These are phyloP conservation scores for Hanseniaspora gamundiae DNA, from an alignment of 1,139 yeast species.

Conservation along the genomic window DNA sequence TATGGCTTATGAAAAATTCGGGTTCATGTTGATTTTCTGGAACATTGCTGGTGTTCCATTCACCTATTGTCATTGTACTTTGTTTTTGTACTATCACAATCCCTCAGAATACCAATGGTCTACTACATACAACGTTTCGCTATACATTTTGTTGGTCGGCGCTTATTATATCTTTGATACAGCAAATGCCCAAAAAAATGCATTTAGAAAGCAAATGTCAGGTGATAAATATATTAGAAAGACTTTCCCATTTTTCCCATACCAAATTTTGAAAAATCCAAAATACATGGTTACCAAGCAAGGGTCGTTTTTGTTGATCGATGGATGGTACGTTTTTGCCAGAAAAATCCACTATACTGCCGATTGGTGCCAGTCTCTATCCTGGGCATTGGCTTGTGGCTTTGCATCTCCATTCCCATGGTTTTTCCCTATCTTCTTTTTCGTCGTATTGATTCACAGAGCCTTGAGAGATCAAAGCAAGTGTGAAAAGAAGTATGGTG, in stretches of 20 bases:
- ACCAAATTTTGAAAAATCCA: constrained; percentile 71
- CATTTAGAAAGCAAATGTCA: constrained; percentile 76
- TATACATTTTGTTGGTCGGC: constrained; percentile 43
- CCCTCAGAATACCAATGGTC: constrained; percentile 77
- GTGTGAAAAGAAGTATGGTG: constrained; percentile 79
- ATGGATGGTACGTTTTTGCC: constrained; percentile 90
- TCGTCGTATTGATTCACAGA: constrained; percentile 77
- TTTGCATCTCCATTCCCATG: constrained; percentile 81
- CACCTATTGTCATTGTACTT: constrained; percentile 90
- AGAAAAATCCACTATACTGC: constrained; percentile 94
- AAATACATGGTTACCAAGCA: constrained; percentile 70
- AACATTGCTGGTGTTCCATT: constrained; percentile 98
- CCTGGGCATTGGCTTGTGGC: constrained; percentile 93
- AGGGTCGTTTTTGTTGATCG: constrained; percentile 75
- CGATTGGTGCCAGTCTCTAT: constrained; percentile 73
- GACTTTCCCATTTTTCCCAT: constrained; percentile 88
- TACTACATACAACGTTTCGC: constrained; percentile 38
- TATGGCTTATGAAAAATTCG: constrained; percentile 97
- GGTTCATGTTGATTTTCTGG: constrained; percentile 97
- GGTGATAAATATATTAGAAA: constrained; percentile 69
- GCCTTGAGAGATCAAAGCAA: constrained; percentile 77
- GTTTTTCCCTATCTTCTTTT: constrained; percentile 89
- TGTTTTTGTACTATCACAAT: constrained; percentile 68
- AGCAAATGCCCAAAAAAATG: constrained; percentile 87
- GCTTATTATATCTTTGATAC: constrained; percentile 94